Evolutionary conservation across 2,329 filamentous ascomycete species (phyloP).

Genomic region (Sclerotinia glacialis): DNA sequence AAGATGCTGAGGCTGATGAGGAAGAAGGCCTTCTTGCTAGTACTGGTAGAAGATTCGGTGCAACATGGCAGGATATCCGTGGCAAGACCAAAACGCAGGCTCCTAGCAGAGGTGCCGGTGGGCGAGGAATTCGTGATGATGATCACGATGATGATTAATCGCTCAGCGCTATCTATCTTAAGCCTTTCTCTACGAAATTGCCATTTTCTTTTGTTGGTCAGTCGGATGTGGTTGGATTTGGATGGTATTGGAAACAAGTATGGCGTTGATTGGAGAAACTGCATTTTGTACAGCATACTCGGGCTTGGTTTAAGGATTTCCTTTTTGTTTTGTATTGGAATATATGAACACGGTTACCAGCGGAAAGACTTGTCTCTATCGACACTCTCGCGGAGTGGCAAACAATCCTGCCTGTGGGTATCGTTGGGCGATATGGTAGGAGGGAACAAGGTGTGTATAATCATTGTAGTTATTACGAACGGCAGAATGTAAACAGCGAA

Average conservation of each 20-base stretch:
- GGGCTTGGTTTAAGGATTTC: background rate
- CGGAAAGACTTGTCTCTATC: background rate
- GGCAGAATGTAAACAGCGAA: background rate
- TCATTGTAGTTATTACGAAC: background rate
- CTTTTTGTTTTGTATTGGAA: background rate
- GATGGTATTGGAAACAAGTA: slow-evolving; percentile 5
- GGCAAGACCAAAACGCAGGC: slow-evolving; percentile 38
- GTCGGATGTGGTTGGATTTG: background rate
- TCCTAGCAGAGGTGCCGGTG: slow-evolving; percentile 26
- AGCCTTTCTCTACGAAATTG: slow-evolving; percentile 2
- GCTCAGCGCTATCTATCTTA: background rate
- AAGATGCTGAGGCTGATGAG: slow-evolving; percentile 86
- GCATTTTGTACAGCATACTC: slow-evolving; percentile 3
- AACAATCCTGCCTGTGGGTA: background rate
- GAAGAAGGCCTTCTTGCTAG: slow-evolving; percentile 88
- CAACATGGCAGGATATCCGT: slow-evolving; percentile 85
- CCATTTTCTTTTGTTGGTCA: slow-evolving; percentile 1
- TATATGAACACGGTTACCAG: background rate
- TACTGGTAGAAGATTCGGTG: slow-evolving; percentile 76
- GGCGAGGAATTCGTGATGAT: slow-evolving; percentile 31
- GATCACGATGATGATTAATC: slow-evolving; percentile 18
- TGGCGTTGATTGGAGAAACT: slow-evolving; percentile 6
- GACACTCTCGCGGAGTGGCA: background rate
- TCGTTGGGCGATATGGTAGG: background rate
- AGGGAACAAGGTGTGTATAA: background rate